A percentile compares a stretch with the other conserved stretches of the same genome.
Evolutionary conservation across 495 filamentous ascomycete genomes (phyloP).

Genomic region (Penicillium angulare): DNA sequence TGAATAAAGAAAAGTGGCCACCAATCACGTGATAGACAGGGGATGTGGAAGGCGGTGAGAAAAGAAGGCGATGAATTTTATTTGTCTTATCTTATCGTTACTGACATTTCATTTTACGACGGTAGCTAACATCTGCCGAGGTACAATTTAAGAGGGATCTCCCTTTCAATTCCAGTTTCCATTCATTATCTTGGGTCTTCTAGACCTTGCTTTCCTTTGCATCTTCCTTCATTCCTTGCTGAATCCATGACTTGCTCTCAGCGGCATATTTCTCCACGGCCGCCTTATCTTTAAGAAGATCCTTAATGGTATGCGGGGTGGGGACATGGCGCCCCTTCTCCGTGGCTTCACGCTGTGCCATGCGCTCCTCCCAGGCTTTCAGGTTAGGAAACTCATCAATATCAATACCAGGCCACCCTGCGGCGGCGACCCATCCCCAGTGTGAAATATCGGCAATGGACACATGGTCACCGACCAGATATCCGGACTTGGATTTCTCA

Average conservation of each 20-base stretch:
- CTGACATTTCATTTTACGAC: no score
- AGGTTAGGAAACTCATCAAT: slow-evolving; percentile 76
- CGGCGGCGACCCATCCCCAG: slow-evolving; percentile 69
- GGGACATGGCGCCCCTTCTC: slow-evolving; percentile 83
- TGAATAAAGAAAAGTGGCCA: slow-evolving; percentile 12
- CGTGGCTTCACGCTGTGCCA: slow-evolving; percentile 64
- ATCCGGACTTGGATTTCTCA: slow-evolving; percentile 59
- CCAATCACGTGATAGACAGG: slow-evolving; percentile 1
- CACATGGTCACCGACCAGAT: slow-evolving; percentile 73
- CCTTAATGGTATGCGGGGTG: slow-evolving; percentile 60
- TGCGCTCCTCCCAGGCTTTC: slow-evolving; percentile 70
- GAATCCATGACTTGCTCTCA: slow-evolving; percentile 55
- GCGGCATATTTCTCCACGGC: slow-evolving; percentile 54
- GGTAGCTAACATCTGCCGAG: no score
- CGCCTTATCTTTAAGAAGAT: slow-evolving; percentile 52
- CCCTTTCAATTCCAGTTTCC: neutral
- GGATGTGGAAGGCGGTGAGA: neutral
- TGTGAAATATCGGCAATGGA: slow-evolving; percentile 84
- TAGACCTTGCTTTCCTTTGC: slow-evolving; percentile 38
- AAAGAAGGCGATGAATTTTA: neutral
- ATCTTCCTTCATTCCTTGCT: slow-evolving; percentile 62
- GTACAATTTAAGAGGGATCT: neutral
- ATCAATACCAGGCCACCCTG: slow-evolving; percentile 70
- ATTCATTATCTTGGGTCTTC: neutral
- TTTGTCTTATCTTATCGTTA: no score